Conservation (phyloP, 106 monocot genomes). For the Dioscorea alata region DNA sequence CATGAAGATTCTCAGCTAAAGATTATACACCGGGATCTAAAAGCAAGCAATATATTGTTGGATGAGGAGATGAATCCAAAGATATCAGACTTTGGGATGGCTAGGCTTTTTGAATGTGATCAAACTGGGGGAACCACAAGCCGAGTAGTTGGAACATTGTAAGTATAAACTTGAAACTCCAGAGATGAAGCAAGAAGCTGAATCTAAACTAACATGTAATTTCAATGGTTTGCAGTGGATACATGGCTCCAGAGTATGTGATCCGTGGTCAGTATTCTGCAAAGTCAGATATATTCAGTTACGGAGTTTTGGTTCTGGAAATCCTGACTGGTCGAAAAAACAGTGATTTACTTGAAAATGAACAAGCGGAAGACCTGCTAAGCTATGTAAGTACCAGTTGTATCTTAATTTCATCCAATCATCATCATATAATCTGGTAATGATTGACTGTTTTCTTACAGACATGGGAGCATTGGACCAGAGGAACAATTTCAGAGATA, state of each 20-base stretch:
- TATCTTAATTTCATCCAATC: background rate
- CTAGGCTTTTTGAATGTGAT: background rate
- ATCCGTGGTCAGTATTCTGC: background rate
- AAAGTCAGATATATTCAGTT: constrained; percentile 9
- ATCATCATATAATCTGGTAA: background rate
- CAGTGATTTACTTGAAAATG: background rate
- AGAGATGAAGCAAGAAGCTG: background rate
- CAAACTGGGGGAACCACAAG: constrained; percentile 1
- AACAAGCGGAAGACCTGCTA: background rate
- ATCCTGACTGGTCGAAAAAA: constrained; percentile 11
- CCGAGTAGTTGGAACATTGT: constrained; percentile 1
- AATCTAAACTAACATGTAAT: background rate
- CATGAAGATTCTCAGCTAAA: constrained; percentile 10
- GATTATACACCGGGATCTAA: constrained; percentile 10
- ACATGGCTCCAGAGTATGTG: constrained; percentile 16
- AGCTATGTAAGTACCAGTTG: background rate
- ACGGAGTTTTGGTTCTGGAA: constrained; percentile 9
- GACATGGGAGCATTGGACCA: constrained; percentile 2
- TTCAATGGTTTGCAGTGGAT: constrained; percentile 6
- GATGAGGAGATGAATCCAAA: constrained; percentile 6
- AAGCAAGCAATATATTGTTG: constrained; percentile 7
- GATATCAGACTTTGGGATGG: constrained; percentile 6
- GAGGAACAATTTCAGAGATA: background rate
- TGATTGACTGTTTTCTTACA: background rate
- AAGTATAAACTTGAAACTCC: background rate